phyloP scores from a whole-genome alignment of 352 stramenopile genomes.

The Pythium aphanidermatum region DNA sequence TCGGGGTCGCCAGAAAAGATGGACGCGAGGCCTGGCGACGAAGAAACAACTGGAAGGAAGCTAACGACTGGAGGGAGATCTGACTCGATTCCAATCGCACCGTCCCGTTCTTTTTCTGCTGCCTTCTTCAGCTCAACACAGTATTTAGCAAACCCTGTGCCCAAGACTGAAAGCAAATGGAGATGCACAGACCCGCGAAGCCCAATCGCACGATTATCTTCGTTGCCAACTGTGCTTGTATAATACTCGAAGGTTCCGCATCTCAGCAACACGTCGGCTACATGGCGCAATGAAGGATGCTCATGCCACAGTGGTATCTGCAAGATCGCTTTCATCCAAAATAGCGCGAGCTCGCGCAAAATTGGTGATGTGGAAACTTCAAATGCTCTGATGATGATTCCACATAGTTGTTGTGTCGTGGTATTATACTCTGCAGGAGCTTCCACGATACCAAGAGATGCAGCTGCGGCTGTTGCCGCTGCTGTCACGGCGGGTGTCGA shows the following conservation, averaged over 20 bases:
- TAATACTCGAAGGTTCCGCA: slow-evolving; percentile 53
- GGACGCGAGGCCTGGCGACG: slow-evolving; percentile 44
- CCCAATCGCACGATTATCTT: slow-evolving; percentile 2
- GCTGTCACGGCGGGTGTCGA: slow-evolving; percentile 19
- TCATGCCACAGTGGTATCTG: slow-evolving; percentile 80
- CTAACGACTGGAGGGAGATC: slow-evolving; percentile 40
- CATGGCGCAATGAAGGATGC: slow-evolving; percentile 54
- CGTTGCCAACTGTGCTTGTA: not conserved
- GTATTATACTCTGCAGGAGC: slow-evolving; percentile 32
- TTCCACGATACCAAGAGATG: slow-evolving; percentile 46
- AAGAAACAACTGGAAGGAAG: slow-evolving; percentile 45
- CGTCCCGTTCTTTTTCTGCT: slow-evolving; percentile 7
- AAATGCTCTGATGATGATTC: slow-evolving; percentile 53
- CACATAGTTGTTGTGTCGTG: slow-evolving; percentile 49
- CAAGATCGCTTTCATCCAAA: slow-evolving; percentile 59
- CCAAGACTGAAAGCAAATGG: slow-evolving; percentile 14
- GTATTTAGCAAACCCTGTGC: slow-evolving; percentile 7
- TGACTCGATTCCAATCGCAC: slow-evolving; percentile 21
- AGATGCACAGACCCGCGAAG: slow-evolving; percentile 10
- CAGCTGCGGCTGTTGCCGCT: slow-evolving; percentile 27
- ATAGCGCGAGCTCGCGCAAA: slow-evolving; percentile 35
- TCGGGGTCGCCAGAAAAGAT: slow-evolving; percentile 62
- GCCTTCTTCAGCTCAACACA: slow-evolving; percentile 11
- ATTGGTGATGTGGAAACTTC: slow-evolving; percentile 37
- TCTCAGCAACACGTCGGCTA: slow-evolving; percentile 59